Percentiles rank a stretch among this genome's conserved stretches.
These are phyloP conservation scores for Rhinocladiella similis DNA, from an alignment of 2,329 filamentous ascomycete species.

Conservation along the genomic window DNA sequence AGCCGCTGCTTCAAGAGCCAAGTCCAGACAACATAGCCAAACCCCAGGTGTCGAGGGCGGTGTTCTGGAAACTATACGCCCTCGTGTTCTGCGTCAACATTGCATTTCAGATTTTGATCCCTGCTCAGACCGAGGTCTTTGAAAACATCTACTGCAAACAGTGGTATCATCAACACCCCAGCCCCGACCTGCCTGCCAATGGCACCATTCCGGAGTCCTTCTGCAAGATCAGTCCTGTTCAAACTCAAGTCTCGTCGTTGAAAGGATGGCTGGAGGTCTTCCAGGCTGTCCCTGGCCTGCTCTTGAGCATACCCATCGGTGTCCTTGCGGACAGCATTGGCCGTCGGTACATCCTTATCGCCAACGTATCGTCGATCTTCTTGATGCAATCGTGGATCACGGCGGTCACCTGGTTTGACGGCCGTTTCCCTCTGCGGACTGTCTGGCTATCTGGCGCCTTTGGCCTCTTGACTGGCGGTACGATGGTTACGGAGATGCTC, in stretches of 20 bases:
- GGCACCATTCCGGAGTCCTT: constrained; percentile 48
- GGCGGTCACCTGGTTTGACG: constrained; percentile 39
- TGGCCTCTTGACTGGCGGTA: constrained; percentile 49
- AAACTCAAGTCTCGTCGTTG: constrained; percentile 51
- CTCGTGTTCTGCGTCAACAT: constrained; percentile 47
- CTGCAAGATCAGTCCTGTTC: constrained; percentile 52
- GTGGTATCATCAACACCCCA: constrained; percentile 44
- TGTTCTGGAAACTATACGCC: constrained; percentile 35
- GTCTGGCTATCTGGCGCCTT: constrained; percentile 51
- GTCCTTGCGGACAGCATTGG: constrained; percentile 50
- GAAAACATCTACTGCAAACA: constrained; percentile 51
- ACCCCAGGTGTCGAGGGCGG: too few species aligned
- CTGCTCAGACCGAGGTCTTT: constrained; percentile 50
- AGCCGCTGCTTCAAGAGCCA: too few species aligned
- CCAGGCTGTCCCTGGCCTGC: constrained; percentile 43
- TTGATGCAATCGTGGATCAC: constrained; percentile 22
- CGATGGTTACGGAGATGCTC: constrained; percentile 48
- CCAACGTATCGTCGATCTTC: constrained; percentile 36
- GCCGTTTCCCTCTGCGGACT: constrained; percentile 45
- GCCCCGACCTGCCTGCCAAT: constrained; percentile 42
- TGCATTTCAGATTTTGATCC: constrained; percentile 45
- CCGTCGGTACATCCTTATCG: constrained; percentile 45
- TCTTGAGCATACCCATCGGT: constrained; percentile 52
- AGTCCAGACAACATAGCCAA: too few species aligned
- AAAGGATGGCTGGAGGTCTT: constrained; percentile 54